Percentiles rank a stretch among this genome's conserved stretches.
Evolutionary conservation across 495 filamentous ascomycete genomes (phyloP).

Genomic region (Jackrogersella minutella): DNA sequence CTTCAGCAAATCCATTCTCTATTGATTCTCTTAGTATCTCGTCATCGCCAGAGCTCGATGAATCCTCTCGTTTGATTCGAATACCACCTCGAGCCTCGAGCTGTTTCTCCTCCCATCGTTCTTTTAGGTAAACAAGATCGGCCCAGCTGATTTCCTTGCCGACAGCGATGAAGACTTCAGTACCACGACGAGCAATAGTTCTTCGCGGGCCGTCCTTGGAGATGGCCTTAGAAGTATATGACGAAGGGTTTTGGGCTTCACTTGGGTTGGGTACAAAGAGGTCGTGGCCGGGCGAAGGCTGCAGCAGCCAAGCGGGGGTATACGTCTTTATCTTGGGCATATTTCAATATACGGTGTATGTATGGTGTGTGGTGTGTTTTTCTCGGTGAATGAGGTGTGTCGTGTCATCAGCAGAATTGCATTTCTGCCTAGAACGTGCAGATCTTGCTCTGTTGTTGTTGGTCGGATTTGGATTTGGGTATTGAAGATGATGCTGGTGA

Average conservation of each 20-base stretch:
- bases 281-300: slow-evolving; percentile 74
- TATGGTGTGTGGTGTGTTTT: too few species aligned
- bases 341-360: slow-evolving; percentile 1
- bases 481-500: slow-evolving; percentile 1
- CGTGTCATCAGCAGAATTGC: slow-evolving; percentile 33
- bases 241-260: slow-evolving; percentile 38
- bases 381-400: background rate
- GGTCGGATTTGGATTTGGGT: background rate
- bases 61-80: slow-evolving; percentile 46
- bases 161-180: slow-evolving; percentile 82
- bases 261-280: slow-evolving; percentile 65
- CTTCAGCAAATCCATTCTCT: slow-evolving; percentile 45
- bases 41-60: slow-evolving; percentile 44
- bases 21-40: slow-evolving; percentile 45
- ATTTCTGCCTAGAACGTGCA: slow-evolving; percentile 29
- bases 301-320: slow-evolving; percentile 82
- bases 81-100: slow-evolving; percentile 39
- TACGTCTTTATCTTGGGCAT: slow-evolving; percentile 87
- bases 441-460: slow-evolving; percentile 7
- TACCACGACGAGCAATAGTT: slow-evolving; percentile 76
- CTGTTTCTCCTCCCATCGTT: slow-evolving; percentile 67
- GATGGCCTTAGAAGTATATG: slow-evolving; percentile 49
- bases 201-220: slow-evolving; percentile 63
- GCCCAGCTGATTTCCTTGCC: slow-evolving; percentile 90
- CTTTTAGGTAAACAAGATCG: slow-evolving; percentile 76